Evolutionary conservation across 2,329 filamentous ascomycete genomes (phyloP).

Genomic region (Cladophialophora immunda): DNA sequence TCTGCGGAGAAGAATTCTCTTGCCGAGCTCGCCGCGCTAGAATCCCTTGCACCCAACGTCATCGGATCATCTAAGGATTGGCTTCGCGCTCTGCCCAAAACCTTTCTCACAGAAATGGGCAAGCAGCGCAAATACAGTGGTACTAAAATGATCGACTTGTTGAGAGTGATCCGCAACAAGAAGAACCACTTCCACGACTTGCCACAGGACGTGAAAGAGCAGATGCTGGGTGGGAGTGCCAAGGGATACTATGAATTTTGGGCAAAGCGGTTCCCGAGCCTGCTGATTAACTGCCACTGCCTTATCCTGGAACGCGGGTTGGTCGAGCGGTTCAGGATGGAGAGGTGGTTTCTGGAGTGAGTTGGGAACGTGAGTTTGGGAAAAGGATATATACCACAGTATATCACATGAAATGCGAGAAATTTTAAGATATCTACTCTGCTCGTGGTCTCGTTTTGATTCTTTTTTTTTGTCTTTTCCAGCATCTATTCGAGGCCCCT

Average conservation of each 20-base stretch:
- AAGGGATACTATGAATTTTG: constrained; percentile 80
- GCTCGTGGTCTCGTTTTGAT: not conserved
- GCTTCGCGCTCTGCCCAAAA: constrained; percentile 74
- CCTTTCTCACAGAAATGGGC: constrained; percentile 87
- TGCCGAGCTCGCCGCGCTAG: constrained; percentile 59
- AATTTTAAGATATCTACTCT: not conserved
- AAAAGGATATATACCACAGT: not conserved
- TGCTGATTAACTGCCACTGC: constrained; percentile 81
- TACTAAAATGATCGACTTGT: constrained; percentile 79
- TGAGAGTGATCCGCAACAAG: constrained; percentile 92
- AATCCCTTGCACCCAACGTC: constrained; percentile 61
- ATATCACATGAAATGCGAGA: not conserved
- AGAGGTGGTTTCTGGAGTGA: constrained; percentile 65
- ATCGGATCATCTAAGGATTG: constrained; percentile 68
- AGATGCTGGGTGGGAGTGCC: constrained; percentile 58
- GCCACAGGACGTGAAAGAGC: constrained; percentile 76
- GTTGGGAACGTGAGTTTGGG: not conserved
- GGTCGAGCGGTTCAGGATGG: constrained; percentile 68
- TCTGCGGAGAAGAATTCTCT: constrained; percentile 33
- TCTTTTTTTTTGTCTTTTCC: not conserved
- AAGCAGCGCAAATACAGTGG: constrained; percentile 97
- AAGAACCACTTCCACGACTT: constrained; percentile 98
- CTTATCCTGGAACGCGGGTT: constrained; percentile 74
- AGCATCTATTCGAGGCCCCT: not conserved
- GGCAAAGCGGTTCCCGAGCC: constrained; percentile 78